Evolutionary conservation across 805 yeast genomes (phyloP), one percentile per base, ranked within the genome.

Genomic region (Lipomyces starkeyi): DNA sequence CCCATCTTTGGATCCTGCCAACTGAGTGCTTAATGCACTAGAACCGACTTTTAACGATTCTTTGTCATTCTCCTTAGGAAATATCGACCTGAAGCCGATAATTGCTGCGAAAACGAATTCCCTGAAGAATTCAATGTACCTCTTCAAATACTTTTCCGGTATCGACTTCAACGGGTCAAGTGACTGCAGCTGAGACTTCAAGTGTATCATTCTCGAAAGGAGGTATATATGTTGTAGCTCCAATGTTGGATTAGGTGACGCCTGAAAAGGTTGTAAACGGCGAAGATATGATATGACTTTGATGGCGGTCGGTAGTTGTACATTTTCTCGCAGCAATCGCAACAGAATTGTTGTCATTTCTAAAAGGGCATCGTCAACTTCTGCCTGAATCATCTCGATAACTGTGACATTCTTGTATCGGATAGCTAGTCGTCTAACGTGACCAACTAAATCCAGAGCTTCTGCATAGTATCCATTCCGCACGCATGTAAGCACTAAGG

Each of bases 401-500:
- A 90, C 74, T 1, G 79, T 77, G 8, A 88, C 78, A 56, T 84
- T 84, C 7, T 93, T 91, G 77, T 89, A 93, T 67, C 96, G 82
- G 20, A 88, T 85, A 0, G 84, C 81, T 29, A 95, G 80, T 64
- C 96, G 83, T 70, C 88, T 84, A 0, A 90, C 87, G 74, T 91
- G 87, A 37, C 90, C 84, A 13, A 93, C 89, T 14, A 94, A 85
- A 76, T 94, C 97, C 47, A 94, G 84, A 9, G 97, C 93, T 74
- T 93, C 97, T 43, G 92, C 90, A 76, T 93, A 95, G 74, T 90
- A 91, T 0, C 97, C 97, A 59, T 90, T 89, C 59, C 86, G 83
- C 11, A 93, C 91, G 78, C 98, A 91, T n/a, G 93, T 87, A 59
- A 88, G 84, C 43, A 94, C 88, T 59, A 94, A 77, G 1, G 96